These are phyloP conservation scores for Fomitopsis pulvina DNA, from an alignment of 768 basidiomycete species.

Conservation along the genomic window DNA sequence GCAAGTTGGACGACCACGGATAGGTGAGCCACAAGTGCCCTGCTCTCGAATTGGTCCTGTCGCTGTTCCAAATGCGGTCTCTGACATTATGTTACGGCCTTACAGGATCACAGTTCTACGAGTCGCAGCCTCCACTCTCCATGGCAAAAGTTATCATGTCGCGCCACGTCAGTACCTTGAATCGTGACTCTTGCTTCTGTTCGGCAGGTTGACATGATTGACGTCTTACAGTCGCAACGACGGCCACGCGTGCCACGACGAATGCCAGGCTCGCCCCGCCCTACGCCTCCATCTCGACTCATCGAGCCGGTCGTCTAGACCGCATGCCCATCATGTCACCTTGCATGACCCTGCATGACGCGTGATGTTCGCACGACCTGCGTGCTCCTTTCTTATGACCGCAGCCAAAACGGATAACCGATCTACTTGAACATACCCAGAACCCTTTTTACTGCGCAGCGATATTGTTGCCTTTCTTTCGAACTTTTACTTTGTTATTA, in stretches of 20 bases:
- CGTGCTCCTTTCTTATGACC: not conserved
- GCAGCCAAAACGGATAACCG: not conserved
- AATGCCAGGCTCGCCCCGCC: constrained; percentile 17
- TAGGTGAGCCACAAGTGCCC: constrained; percentile 9
- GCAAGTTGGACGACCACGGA: constrained; percentile 14
- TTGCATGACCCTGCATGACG: not conserved
- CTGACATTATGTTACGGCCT: not conserved
- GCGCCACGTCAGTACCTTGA: constrained; percentile 21
- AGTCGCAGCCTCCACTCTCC: constrained; percentile 22
- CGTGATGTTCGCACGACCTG: not conserved
- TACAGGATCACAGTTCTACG: constrained; percentile 14
- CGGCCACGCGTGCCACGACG: constrained; percentile 18
- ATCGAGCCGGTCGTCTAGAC: constrained; percentile 12
- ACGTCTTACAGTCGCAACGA: constrained; percentile 16
- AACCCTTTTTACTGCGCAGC: not conserved
- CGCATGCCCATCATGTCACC: not conserved
- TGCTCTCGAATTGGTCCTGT: not conserved
- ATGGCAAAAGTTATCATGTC: constrained; percentile 28
- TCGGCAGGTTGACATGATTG: not conserved
- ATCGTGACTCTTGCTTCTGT: constrained; percentile 5
- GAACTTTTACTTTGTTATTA: not conserved
- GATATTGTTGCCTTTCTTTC: not conserved
- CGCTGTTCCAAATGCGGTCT: constrained; percentile 1
- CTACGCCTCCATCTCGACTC: constrained; percentile 18
- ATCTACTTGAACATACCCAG: not conserved